phyloP scores from a whole-genome alignment of 495 filamentous ascomycete genomes.

The Saxispiralis lemnorum region DNA sequence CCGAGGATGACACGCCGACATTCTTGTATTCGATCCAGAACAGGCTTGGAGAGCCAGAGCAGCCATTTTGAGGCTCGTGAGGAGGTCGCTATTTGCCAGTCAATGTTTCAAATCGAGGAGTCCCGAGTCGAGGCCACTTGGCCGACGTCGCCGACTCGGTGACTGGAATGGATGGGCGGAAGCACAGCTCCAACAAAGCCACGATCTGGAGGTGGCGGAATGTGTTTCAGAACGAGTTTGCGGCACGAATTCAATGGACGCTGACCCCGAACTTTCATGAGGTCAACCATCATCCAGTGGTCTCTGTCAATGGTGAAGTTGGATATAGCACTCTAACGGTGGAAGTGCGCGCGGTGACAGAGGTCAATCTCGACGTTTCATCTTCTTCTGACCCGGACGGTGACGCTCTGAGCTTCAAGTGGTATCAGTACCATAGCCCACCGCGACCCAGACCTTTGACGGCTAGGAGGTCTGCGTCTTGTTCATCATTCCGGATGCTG shows the following conservation, averaged over 20 bases:
- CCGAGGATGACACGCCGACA: constrained; percentile 32
- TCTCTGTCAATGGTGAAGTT: constrained; percentile 25
- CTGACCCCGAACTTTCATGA: constrained; percentile 14
- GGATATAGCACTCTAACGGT: constrained; percentile 22
- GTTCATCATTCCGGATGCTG: too few species aligned
- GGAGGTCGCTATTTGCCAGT: constrained; percentile 28
- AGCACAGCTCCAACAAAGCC: constrained; percentile 27
- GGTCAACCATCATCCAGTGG: constrained; percentile 29
- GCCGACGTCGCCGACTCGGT: constrained; percentile 28
- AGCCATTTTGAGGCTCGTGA: constrained; percentile 32
- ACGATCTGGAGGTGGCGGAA: constrained; percentile 35
- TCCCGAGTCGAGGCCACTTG: constrained; percentile 21
- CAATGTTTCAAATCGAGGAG: constrained; percentile 13
- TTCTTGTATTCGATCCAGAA: constrained; percentile 34
- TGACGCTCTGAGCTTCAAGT: constrained; percentile 25
- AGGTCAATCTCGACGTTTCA: too few species aligned
- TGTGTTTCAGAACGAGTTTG: constrained; percentile 34
- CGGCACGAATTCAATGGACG: constrained; percentile 34
- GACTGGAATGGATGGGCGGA: constrained; percentile 24
- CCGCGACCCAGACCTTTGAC: constrained; percentile 19
- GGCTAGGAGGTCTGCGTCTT: too few species aligned
- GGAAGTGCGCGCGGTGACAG: too few species aligned
- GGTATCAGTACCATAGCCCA: constrained; percentile 32
- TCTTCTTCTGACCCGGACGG: constrained; percentile 10
- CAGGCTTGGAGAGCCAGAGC: constrained; percentile 28